Evolutionary conservation across 331 rosid species (phyloP), one percentile per base, ranked within the genome.

Genomic region (Pyracantha coccinea): DNA sequence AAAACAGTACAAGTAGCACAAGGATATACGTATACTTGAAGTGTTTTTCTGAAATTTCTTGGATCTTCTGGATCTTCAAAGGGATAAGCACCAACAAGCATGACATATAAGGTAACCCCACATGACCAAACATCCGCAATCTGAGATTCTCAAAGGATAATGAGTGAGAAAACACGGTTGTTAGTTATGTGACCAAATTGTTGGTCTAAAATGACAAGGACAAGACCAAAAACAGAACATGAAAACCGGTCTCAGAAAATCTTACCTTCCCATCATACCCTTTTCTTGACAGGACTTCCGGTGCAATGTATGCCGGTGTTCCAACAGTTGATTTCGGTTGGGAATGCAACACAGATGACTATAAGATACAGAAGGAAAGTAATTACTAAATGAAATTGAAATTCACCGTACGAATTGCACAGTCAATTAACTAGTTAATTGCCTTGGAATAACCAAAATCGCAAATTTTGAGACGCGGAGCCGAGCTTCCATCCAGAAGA

Each of bases 61-160:
- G 99, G 98, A 75, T 95, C 97, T 70, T 90, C 93, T 35, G 97
- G 93, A 78, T 95, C 98, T 89, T 95, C 99, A 52, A 95, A 95
- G 72, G 99, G 99, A 90, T 95, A 95, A 74, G 93, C 97, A 4
- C 99, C 99, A 79, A 89, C 99, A 69, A 95, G 84, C 99, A 95
- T 95, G 80, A 95, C 99, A 85, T 92, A 95, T 45, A 95, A 85
- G 54, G 99, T 95, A 78, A 95, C 99, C 86, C 97, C 97, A 89
- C 99, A 95, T 68, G 98, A 92, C 99, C 99, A 95, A 80, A 95
- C 99, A 92, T 95, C 99, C 76, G 99, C 98, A 72, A 95, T 85
- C 99, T 95, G 79, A 78, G 83, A 81, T 75, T 81, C 72, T 72
- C 77, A 53, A 62, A 78, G 29, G 74, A 83, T 24, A 38, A 19